These are phyloP conservation scores for Raphanus hybrid DNA, from an alignment of 441 rosid species.

Conservation along the genomic window DNA sequence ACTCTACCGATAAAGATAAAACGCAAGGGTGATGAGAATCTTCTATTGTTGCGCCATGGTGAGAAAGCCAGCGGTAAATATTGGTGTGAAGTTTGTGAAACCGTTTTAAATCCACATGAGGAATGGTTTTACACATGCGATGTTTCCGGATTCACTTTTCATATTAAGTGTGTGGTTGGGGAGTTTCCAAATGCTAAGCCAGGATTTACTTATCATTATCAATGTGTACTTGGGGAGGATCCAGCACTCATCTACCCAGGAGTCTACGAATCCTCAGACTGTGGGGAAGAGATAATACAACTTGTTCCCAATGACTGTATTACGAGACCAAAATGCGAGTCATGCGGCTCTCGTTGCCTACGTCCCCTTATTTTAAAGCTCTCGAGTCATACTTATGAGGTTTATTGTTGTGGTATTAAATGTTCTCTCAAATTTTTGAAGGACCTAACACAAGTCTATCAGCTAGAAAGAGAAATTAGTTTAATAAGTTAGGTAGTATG, in stretches of 20 bases:
- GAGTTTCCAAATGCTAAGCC: neutral
- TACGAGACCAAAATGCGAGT: neutral
- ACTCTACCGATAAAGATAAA: conserved; percentile 10
- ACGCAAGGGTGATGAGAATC: conserved; percentile 24
- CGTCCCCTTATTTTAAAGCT: neutral
- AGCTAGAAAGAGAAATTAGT: too few species aligned
- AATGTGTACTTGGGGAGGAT: neutral
- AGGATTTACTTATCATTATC: neutral
- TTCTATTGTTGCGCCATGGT: neutral
- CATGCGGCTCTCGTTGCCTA: conserved; percentile 1
- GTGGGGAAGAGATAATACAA: neutral
- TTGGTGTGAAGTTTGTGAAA: conserved; percentile 35
- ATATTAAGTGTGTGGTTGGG: conserved; percentile 9
- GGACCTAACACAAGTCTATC: too few species aligned
- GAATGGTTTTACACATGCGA: conserved; percentile 23
- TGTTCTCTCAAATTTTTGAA: neutral
- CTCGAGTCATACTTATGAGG: neutral
- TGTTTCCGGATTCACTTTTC: conserved; percentile 11
- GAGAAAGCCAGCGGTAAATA: conserved; percentile 18
- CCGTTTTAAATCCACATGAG: neutral
- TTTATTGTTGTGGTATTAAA: neutral
- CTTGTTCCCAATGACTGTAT: neutral
- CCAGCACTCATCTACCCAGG: neutral
- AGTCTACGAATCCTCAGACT: too few species aligned
- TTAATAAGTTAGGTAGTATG: too few species aligned